These are phyloP conservation scores for Talaromyces thailandensis DNA, from an alignment of 495 filamentous ascomycete species.

Conservation along the genomic window DNA sequence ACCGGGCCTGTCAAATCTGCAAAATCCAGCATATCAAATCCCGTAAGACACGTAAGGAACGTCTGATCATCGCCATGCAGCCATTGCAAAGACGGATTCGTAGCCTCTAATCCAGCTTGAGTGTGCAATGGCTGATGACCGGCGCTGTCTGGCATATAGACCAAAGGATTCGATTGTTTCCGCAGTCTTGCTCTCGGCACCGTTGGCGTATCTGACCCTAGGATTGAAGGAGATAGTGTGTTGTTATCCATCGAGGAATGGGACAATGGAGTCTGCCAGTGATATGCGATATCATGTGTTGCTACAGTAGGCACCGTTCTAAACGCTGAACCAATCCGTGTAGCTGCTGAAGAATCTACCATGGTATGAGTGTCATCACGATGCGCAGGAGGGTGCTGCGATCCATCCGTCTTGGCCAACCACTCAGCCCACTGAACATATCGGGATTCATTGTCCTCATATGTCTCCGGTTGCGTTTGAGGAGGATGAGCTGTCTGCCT, in stretches of 20 bases:
- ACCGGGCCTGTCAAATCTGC: background rate
- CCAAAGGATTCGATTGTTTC: background rate
- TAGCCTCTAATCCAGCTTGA: background rate
- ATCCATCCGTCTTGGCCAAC: background rate
- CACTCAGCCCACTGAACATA: background rate
- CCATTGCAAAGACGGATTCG: background rate
- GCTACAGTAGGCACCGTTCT: background rate
- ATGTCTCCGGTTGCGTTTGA: background rate
- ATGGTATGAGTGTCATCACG: background rate
- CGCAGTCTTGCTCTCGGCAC: background rate
- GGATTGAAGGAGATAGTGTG: background rate
- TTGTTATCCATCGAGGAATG: background rate
- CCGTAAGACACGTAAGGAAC: background rate
- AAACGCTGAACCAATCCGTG: background rate
- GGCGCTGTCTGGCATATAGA: background rate
- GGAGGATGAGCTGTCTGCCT: background rate
- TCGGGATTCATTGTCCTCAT: background rate
- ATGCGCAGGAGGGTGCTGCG: background rate
- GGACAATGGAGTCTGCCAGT: background rate
- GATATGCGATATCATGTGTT: background rate
- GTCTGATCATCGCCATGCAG: background rate
- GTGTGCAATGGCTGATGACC: background rate
- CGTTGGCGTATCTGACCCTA: background rate
- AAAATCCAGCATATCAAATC: background rate
- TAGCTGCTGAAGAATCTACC: background rate